Evolutionary conservation across 2,329 filamentous ascomycete species (phyloP).

Genomic region (Paramyrothecium roridum): DNA sequence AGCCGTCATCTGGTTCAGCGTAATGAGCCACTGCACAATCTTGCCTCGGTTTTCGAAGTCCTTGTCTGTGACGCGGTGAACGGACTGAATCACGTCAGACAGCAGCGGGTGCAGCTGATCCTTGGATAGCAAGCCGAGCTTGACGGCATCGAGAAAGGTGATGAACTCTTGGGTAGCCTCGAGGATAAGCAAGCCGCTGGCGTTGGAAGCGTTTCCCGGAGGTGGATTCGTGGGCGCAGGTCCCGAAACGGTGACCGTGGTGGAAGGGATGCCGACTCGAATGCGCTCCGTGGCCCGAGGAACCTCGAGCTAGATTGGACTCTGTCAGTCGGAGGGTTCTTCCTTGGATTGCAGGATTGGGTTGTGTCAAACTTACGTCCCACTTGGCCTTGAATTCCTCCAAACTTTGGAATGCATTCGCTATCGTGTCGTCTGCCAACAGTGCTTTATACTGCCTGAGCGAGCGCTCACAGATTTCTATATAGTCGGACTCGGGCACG

Average conservation of each 20-base stretch:
- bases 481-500: constrained; percentile 87
- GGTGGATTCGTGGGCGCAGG: constrained; percentile 40
- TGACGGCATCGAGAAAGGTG: constrained; percentile 92
- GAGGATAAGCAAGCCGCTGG: constrained; percentile 68
- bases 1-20: constrained; percentile 95
- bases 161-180: constrained; percentile 98
- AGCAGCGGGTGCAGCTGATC: constrained; percentile 94
- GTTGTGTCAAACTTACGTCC: constrained; percentile 61
- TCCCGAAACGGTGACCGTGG: constrained; percentile 59
- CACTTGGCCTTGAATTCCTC: constrained; percentile 90
- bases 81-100: constrained; percentile 92
- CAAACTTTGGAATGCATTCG: constrained; percentile 79
- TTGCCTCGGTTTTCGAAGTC: constrained; percentile 96
- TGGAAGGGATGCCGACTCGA: constrained; percentile 88
- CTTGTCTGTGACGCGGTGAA: constrained; percentile 92
- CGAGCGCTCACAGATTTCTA: constrained; percentile 89
- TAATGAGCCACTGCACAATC: constrained; percentile 98
- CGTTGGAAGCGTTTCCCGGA: constrained; percentile 40
- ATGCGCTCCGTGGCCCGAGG: constrained; percentile 91
- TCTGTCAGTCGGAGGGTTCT: neutral
- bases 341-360: neutral
- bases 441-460: constrained; percentile 97
- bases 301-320: constrained; percentile 70
- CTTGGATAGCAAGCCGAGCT: constrained; percentile 88
- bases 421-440: constrained; percentile 84